Conservation (phyloP, 2,329 filamentous ascomycete species). For the Aspergillus fumigatus region DNA sequence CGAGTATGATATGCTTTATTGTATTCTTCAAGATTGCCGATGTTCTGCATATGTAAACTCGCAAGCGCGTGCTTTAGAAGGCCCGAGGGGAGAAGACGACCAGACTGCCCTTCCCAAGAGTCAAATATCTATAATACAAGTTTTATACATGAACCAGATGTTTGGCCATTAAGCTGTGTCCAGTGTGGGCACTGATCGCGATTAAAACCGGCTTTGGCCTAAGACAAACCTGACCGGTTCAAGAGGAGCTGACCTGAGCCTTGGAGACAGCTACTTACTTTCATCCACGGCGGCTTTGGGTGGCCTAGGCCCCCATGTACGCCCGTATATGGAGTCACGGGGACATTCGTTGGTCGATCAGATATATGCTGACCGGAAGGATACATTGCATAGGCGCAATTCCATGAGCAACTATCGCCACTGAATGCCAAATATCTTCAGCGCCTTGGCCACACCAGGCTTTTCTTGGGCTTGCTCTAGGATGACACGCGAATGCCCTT, state of each 20-base stretch:
- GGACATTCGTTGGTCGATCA: neutral
- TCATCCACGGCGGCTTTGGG: neutral
- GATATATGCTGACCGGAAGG: neutral
- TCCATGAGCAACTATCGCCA: conserved; percentile 29
- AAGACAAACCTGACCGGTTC: neutral
- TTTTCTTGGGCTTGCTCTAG: conserved; percentile 43
- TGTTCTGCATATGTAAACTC: neutral
- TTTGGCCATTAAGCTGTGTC: neutral
- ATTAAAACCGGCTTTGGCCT: neutral
- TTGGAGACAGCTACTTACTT: neutral
- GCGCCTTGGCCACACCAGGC: conserved; percentile 37
- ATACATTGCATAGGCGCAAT: neutral
- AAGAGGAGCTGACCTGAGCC: neutral
- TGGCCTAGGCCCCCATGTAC: neutral
- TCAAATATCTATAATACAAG: neutral
- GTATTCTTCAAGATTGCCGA: neutral
- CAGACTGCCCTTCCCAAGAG: neutral
- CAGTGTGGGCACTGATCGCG: neutral
- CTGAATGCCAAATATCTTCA: conserved; percentile 49
- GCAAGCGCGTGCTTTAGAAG: neutral
- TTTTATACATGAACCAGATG: neutral
- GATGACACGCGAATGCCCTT: conserved; percentile 42
- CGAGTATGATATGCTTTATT: neutral
- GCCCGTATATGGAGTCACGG: neutral
- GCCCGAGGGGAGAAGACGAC: neutral